A percentile compares a stretch with the other conserved stretches of the same genome.
phyloP scores from a whole-genome alignment of 257 asterid species.

The Lithospermum erythrorhizon region DNA sequence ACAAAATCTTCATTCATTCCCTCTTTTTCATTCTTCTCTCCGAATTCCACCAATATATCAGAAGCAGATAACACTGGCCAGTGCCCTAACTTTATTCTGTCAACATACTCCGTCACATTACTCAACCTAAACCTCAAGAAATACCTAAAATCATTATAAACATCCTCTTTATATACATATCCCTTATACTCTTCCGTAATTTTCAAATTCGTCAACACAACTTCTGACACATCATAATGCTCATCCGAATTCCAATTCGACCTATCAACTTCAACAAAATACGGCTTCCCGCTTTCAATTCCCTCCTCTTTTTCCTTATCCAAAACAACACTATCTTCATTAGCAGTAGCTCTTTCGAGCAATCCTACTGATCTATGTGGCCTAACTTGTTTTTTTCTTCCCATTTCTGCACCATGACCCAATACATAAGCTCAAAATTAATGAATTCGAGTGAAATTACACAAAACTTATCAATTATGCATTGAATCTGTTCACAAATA shows the following conservation, averaged over 20 bases:
- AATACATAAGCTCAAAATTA: constrained; percentile 1
- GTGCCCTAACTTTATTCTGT: constrained; percentile 72
- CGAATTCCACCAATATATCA: constrained; percentile 43
- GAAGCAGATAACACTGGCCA: constrained; percentile 72
- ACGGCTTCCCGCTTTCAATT: constrained; percentile 28
- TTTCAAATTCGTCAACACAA: constrained; percentile 50
- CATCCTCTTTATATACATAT: constrained; percentile 36
- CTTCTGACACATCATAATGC: constrained; percentile 68
- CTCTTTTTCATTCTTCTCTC: constrained; percentile 26
- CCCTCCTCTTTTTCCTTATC: constrained; percentile 14
- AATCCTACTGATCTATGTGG: constrained; percentile 62
- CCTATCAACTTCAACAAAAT: constrained; percentile 49
- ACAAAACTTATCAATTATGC: too few relatives aligned
- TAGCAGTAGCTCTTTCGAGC: constrained; percentile 18
- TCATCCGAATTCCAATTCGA: constrained; percentile 49
- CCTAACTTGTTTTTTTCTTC: constrained; percentile 69
- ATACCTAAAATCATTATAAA: constrained; percentile 33
- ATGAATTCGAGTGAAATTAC: not conserved
- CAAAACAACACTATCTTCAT: constrained; percentile 14
- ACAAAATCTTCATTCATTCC: constrained; percentile 36
- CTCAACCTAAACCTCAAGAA: constrained; percentile 56
- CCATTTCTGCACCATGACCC: constrained; percentile 36
- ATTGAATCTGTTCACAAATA: too few relatives aligned
- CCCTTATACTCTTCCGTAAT: constrained; percentile 39
- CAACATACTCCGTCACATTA: constrained; percentile 48